Evolutionary conservation across 768 basidiomycete genomes (phyloP), one percentile per base, ranked within the genome.

Genomic region (Botryobasidium botryosum): DNA sequence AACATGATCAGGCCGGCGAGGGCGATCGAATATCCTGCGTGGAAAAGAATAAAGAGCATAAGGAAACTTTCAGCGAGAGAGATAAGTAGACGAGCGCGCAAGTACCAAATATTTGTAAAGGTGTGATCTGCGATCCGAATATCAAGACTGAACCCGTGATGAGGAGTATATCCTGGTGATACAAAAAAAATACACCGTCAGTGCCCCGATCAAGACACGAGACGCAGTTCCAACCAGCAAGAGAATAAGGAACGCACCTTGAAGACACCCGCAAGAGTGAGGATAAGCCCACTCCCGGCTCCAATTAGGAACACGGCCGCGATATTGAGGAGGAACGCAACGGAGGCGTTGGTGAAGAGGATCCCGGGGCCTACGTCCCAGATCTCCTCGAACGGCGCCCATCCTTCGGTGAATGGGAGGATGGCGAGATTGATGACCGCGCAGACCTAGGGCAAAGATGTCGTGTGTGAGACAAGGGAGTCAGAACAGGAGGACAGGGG

Each of bases 241-340:
- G 31, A 8, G 31, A 17, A 17, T 33, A 17, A 31, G 33, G 38
- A 23, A 2, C 66, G 33, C 54, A 80, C 79, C 71, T 91, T 91
- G 64, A 90, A 79, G 21, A 96, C 90, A 13, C 91, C 91, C 2
- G 91, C 90, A 3, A 97, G 71, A 2, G 91, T 96, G 51, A 96
- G 66, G 17, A 94, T 75, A 48, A 96, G 68, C 2, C 90, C 87
- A 40, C 79, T 82, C 13, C 79, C 90, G 0, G 77, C 82, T 35
- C 87, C 74, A 27, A 94, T 87, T 54, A 96, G 68, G 67, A 91
- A 96, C 17, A 96, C 91, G 7, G 91, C 90, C 1, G 91, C 85
- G 32, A 94, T 70, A 57, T 96, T 94, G 50, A 94, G 68, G 29
- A 78, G 65, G 66, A 97, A 91, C 0, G 92, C 91, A 26, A 87